Conservation (phyloP, 2,329 filamentous ascomycete species). For the Aureobasidium vineae region DNA sequence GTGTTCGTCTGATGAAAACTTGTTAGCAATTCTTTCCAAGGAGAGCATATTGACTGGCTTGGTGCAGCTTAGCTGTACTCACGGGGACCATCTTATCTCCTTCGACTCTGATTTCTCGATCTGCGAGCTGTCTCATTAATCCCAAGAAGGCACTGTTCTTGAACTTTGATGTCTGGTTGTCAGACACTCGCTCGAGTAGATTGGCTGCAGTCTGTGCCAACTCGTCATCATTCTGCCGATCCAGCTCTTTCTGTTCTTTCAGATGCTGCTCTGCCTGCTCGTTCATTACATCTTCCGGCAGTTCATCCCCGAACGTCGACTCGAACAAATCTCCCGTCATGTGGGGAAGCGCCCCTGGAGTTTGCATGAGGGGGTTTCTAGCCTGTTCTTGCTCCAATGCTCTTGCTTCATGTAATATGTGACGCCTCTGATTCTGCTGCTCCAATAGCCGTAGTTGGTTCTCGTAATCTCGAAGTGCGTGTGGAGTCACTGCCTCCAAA, state of each 20-base stretch:
- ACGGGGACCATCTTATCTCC: slow-evolving; percentile 65
- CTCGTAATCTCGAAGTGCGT: background rate
- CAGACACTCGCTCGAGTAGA: slow-evolving; percentile 65
- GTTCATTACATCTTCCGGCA: background rate
- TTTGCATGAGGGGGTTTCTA: background rate
- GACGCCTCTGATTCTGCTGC: background rate
- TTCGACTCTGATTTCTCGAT: slow-evolving; percentile 69
- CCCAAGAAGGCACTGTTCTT: slow-evolving; percentile 72
- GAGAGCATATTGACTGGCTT: background rate
- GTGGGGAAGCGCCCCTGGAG: background rate
- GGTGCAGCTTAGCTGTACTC: slow-evolving; percentile 35
- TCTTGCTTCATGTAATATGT: background rate
- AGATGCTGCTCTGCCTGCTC: slow-evolving; percentile 5
- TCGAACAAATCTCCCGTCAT: background rate
- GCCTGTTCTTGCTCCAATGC: background rate
- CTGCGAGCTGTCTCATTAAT: slow-evolving; percentile 72
- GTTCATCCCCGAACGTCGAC: background rate
- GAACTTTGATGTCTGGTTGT: slow-evolving; percentile 72
- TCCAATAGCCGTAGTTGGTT: background rate
- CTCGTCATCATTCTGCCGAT: slow-evolving; percentile 58
- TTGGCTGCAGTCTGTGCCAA: slow-evolving; percentile 69
- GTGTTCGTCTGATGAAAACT: background rate
- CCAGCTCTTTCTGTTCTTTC: slow-evolving; percentile 24
- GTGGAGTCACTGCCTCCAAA: background rate
- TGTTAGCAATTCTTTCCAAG: background rate